Conservation (phyloP, 768 basidiomycete genomes). For the Tylopilus subfusipes region DNA sequence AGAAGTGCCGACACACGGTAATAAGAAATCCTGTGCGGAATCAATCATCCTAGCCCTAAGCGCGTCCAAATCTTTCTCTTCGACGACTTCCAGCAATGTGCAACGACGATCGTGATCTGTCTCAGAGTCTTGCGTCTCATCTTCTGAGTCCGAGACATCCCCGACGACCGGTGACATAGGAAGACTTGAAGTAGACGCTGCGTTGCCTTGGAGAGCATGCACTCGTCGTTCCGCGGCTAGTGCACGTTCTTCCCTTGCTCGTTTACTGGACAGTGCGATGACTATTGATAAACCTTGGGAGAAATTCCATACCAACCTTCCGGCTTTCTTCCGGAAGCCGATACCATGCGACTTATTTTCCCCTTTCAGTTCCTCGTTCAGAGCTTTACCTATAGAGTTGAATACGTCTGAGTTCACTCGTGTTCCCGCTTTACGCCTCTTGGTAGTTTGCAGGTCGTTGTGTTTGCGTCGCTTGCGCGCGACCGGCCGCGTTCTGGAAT, state of each 20-base stretch:
- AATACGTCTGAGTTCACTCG: conserved; percentile 65
- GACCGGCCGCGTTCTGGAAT: conserved; percentile 57
- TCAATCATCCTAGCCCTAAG: conserved; percentile 43
- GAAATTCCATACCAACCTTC: conserved; percentile 44
- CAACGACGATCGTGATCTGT: conserved; percentile 50
- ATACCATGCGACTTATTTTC: conserved; percentile 43
- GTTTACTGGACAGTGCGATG: conserved; percentile 49
- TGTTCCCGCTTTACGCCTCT: conserved; percentile 67
- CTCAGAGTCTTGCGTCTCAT: conserved; percentile 43
- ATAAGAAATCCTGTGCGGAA: conserved; percentile 51
- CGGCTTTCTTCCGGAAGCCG: conserved; percentile 70
- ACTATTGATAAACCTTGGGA: not conserved
- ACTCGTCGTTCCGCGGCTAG: conserved; percentile 67
- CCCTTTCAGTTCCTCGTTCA: conserved; percentile 42
- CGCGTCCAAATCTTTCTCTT: conserved; percentile 40
- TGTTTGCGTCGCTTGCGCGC: conserved; percentile 42
- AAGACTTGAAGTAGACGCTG: conserved; percentile 4
- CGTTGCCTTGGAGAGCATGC: conserved; percentile 38
- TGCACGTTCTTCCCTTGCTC: conserved; percentile 76
- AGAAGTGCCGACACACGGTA: conserved; percentile 24
- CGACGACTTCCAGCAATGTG: conserved; percentile 46
- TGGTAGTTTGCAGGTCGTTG: conserved; percentile 60
- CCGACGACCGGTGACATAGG: conserved; percentile 17
- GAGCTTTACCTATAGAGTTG: conserved; percentile 48
- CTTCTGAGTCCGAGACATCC: conserved; percentile 34